Evolutionary conservation across 257 asterid genomes (phyloP), one percentile per base, ranked within the genome.

Genomic region (Orobanche coerulescens): DNA sequence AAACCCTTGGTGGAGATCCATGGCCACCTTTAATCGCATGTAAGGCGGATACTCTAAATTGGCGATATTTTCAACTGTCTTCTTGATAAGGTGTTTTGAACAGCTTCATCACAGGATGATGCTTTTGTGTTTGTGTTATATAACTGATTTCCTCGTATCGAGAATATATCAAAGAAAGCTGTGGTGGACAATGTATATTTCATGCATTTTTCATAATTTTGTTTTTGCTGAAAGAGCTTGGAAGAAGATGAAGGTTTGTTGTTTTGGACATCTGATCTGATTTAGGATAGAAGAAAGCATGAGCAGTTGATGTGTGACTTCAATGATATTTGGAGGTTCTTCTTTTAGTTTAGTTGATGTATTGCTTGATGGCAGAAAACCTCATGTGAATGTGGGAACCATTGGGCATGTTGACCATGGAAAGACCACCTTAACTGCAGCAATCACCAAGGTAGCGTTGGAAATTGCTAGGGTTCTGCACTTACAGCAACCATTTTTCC

Each of bases 341-440:
- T n/a, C n/a, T 49, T 48, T 9, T 52, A 18, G 53, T 61, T 53
- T 28, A 12, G 51, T 61, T 58, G 44, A 14, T 68, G 31, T 30
- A 2, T 34, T 52, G 0, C 66, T 36, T 69, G 51, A 47, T 64
- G 65, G 23, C 85, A 92, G 98, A 70, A 92, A 92, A 60, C 96
- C 98, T 36, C 98, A 92, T 61, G 94, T 92, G 22, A 92, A 92
- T 66, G 96, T 92, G 37, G 98, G 98, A 71, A 92, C 98, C 48
- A 92, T 92, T 69, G 98, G 98, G 24, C 98, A 92, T 25, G 98
- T 92, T 76, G 98, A 92, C 83, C 98, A 92, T 62, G 98, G 98
- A 48, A 92, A 88, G 78, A 92, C 98, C 56, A 92, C 98, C 14
- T 71, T 92, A 48, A 92, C 98, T 54, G 98, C 98, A 12, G 96